A percentile compares a stretch with the other conserved stretches of the same genome.
phyloP scores from a whole-genome alignment of 148 eudicot species.

The Rhododendron ovatum region DNA sequence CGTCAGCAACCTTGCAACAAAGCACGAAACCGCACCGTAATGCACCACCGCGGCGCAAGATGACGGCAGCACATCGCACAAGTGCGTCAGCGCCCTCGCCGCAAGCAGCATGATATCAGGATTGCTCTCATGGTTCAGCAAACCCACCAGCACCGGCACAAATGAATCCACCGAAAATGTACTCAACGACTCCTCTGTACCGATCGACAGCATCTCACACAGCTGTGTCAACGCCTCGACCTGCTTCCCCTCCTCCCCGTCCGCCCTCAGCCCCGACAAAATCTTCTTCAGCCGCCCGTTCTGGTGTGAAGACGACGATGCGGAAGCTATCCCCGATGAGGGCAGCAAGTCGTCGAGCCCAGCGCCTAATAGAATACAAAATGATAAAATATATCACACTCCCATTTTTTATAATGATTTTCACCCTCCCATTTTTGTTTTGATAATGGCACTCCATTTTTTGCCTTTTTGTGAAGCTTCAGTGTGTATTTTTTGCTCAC shows the following conservation, averaged over 20 bases:
- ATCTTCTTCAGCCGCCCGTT: conserved; percentile 87
- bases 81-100: conserved; percentile 84
- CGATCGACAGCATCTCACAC: conserved; percentile 86
- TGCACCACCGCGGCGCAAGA: conserved; percentile 97
- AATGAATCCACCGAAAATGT: conserved; percentile 88
- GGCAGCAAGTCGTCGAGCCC: conserved; percentile 93
- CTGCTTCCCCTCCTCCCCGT: conserved; percentile 94
- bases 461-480: no score
- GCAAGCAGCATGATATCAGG: conserved; percentile 97
- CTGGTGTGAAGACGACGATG: conserved; percentile 77
- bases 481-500: background rate
- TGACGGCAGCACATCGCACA: conserved; percentile 93
- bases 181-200: conserved; percentile 89
- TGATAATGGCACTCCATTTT: background rate
- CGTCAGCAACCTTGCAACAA: conserved; percentile 80
- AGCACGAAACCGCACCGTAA: conserved; percentile 83
- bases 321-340: conserved; percentile 68
- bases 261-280: conserved; percentile 79
- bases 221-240: conserved; percentile 93
- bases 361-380: conserved; percentile 19
- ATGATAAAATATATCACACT: background rate
- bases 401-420: no score
- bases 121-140: conserved; percentile 88
- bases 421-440: no score
- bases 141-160: conserved; percentile 86